Evolutionary conservation across 208 protist genomes (phyloP).

Genomic region (Paratrypanosoma confusum): DNA sequence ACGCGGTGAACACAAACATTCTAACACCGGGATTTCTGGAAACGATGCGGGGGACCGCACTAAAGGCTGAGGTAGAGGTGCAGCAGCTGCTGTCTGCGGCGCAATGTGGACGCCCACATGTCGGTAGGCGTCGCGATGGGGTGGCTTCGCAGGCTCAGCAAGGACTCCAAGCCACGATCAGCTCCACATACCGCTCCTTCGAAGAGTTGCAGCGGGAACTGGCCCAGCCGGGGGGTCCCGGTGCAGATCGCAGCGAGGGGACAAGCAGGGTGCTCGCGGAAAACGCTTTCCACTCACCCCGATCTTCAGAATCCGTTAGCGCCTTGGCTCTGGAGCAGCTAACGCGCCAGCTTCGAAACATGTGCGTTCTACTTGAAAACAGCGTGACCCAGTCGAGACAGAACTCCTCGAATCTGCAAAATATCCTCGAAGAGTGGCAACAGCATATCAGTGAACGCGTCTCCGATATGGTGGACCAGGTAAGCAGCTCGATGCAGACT

Average conservation of each 20-base stretch:
- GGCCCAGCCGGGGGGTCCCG: too few species aligned
- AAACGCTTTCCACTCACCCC: too few species aligned
- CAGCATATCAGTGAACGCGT: constrained; percentile 8
- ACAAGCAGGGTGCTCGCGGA: too few species aligned
- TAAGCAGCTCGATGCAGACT: neutral
- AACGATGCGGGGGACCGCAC: constrained; percentile 21
- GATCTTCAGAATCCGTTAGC: too few species aligned
- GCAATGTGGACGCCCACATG: too few species aligned
- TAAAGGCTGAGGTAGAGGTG: constrained; percentile 43
- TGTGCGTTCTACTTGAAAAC: constrained; percentile 32
- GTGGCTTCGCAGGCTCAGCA: too few species aligned
- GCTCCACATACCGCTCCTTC: too few species aligned
- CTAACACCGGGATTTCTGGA: constrained; percentile 23
- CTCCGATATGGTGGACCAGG: constrained; percentile 4
- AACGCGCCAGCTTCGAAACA: constrained; percentile 33
- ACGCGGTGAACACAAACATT: constrained; percentile 5
- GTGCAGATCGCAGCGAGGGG: too few species aligned
- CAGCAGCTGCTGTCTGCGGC: constrained; percentile 9
- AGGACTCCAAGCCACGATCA: too few species aligned
- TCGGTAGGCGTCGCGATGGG: too few species aligned
- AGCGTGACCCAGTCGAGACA: constrained; percentile 12
- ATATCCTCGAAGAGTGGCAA: constrained; percentile 19
- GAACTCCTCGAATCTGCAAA: constrained; percentile 4
- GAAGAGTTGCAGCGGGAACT: too few species aligned
- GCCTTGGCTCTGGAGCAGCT: constrained; percentile 11